These are phyloP conservation scores for Penicillium sp. DNA, from an alignment of 2,329 filamentous ascomycete genomes.

Conservation along the genomic window DNA sequence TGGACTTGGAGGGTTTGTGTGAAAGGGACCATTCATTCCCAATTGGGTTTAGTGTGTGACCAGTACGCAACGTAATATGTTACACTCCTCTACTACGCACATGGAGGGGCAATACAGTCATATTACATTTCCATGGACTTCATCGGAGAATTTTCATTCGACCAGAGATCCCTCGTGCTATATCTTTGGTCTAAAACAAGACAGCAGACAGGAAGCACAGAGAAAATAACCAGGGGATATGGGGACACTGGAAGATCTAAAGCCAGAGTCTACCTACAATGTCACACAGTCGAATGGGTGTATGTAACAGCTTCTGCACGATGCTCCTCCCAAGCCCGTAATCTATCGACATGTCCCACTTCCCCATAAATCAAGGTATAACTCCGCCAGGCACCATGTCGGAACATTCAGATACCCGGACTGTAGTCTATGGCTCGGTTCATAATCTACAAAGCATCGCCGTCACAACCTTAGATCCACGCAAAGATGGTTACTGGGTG, in stretches of 20 bases:
- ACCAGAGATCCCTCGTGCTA: neutral
- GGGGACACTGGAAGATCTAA: neutral
- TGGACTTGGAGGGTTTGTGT: slow-evolving; percentile 24
- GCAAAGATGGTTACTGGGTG: slow-evolving; percentile 37
- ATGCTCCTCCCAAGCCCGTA: neutral
- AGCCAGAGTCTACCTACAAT: too few relatives aligned
- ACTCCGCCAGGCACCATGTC: slow-evolving; percentile 27
- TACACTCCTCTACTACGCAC: fast-evolving
- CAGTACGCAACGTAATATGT: neutral
- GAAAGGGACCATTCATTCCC: slow-evolving; percentile 23
- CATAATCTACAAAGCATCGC: slow-evolving; percentile 35
- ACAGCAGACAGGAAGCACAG: neutral
- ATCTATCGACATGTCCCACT: slow-evolving; percentile 8
- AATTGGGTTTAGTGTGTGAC: slow-evolving; percentile 21
- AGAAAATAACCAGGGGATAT: neutral
- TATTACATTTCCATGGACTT: slow-evolving; percentile 2
- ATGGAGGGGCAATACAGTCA: slow-evolving; percentile 21
- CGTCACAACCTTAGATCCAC: slow-evolving; percentile 24
- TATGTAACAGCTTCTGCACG: neutral
- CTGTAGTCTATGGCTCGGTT: slow-evolving; percentile 27
- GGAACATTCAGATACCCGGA: slow-evolving; percentile 14
- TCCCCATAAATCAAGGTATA: slow-evolving; percentile 4
- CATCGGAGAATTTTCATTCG: neutral
- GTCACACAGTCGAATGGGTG: neutral
- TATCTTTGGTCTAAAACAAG: neutral